These are phyloP conservation scores for Mycosarcoma mackinlayi DNA, from an alignment of 1,284 basidiomycete genomes.

Conservation along the genomic window DNA sequence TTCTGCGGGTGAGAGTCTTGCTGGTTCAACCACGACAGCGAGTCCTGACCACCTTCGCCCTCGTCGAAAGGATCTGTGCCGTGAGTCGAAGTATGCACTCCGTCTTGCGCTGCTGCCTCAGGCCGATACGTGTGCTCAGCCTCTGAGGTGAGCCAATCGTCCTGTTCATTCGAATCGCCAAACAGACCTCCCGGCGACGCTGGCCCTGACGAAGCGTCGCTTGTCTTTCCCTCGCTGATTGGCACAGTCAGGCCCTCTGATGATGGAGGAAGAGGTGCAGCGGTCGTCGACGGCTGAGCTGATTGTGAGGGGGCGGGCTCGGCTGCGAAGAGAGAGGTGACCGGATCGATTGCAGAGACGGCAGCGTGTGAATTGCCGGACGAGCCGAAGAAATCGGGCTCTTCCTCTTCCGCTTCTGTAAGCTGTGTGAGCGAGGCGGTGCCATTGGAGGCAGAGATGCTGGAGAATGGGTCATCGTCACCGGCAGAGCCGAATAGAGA, in stretches of 20 bases:
- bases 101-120: slow-evolving; percentile 1
- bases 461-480: slow-evolving; percentile 57
- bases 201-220: slow-evolving; percentile 21
- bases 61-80: slow-evolving; percentile 30
- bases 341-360: slow-evolving; percentile 12
- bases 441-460: slow-evolving; percentile 30
- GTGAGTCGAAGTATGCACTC: neutral
- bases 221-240: slow-evolving; percentile 10
- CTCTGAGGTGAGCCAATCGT: slow-evolving; percentile 43
- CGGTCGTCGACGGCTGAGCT: neutral
- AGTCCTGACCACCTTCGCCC: slow-evolving; percentile 32
- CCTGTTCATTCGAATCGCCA: slow-evolving; percentile 37
- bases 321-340: slow-evolving; percentile 19
- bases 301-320: slow-evolving; percentile 9
- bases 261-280: neutral
- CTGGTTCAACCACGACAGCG: slow-evolving; percentile 32
- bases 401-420: slow-evolving; percentile 25
- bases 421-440: slow-evolving; percentile 22
- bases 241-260: slow-evolving; percentile 16
- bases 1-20: neutral
- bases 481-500: slow-evolving; percentile 55
- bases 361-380: neutral
- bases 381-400: slow-evolving; percentile 35
- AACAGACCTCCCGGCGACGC: slow-evolving; percentile 43
- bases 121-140: slow-evolving; percentile 6